phyloP scores from a whole-genome alignment of 352 stramenopile species.

The Phytophthora kernoviae region DNA sequence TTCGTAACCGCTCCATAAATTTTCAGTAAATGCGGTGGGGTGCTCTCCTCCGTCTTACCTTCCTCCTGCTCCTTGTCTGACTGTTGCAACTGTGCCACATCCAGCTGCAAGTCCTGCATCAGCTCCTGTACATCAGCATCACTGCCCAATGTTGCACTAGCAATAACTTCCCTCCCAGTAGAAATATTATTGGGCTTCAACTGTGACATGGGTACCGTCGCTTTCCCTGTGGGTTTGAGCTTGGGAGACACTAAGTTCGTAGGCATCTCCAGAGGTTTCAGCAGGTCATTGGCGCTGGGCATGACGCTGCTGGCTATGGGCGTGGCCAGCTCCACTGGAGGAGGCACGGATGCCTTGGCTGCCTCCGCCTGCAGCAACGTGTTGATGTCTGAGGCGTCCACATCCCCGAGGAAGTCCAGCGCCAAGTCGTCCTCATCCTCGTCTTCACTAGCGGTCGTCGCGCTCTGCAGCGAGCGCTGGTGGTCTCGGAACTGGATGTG shows the following conservation, averaged over 20 bases:
- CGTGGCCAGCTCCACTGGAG: conserved; percentile 1
- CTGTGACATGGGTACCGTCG: conserved; percentile 16
- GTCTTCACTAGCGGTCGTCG: conserved; percentile 28
- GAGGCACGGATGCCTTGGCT: conserved; percentile 2
- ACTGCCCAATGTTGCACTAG: conserved; percentile 30
- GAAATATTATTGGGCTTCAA: conserved; percentile 24
- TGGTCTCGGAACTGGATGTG: conserved; percentile 55
- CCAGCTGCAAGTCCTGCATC: conserved; percentile 57
- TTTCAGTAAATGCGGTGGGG: conserved; percentile 37
- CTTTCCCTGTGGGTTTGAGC: conserved; percentile 11
- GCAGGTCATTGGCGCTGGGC: conserved; percentile 12
- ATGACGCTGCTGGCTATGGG: conserved; percentile 2
- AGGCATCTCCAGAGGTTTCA: conserved; percentile 44
- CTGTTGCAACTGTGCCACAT: conserved; percentile 34
- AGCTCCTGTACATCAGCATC: conserved; percentile 52
- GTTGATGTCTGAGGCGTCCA: conserved; percentile 60
- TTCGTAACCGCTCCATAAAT: conserved; percentile 8
- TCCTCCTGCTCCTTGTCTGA: conserved; percentile 35
- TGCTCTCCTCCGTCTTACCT: conserved; percentile 62
- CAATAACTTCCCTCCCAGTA: neutral
- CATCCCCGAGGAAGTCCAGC: conserved; percentile 61
- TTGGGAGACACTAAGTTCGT: conserved; percentile 25
- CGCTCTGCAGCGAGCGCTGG: conserved; percentile 34
- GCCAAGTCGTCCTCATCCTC: conserved; percentile 32
- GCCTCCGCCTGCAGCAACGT: conserved; percentile 51